A percentile compares a stretch with the other conserved stretches of the same genome.
Conservation (phyloP, 306 rosid genomes). For the Cicer arietinum region DNA sequence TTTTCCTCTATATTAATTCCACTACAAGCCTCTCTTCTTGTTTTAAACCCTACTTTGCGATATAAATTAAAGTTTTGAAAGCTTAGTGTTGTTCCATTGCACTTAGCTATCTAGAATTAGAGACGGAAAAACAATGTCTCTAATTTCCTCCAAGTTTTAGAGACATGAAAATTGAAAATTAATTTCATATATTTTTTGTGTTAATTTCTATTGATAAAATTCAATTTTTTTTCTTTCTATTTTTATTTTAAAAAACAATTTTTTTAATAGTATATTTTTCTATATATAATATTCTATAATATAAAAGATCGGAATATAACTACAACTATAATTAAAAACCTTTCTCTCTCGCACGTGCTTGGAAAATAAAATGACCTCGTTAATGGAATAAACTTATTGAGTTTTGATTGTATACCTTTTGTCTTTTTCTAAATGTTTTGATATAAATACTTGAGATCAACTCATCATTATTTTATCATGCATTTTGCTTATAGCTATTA, state of each 20-base stretch:
- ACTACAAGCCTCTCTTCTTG: background rate
- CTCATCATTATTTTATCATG: conserved; percentile 18
- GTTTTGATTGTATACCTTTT: conserved; percentile 14
- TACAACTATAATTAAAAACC: too few species aligned
- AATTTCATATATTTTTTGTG: background rate
- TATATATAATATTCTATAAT: too few species aligned
- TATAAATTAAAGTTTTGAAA: background rate
- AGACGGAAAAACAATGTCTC: background rate
- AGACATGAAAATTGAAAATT: background rate
- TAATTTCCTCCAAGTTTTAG: background rate
- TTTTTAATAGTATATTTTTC: too few species aligned
- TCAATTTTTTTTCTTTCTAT: background rate
- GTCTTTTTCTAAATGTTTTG: conserved; percentile 28
- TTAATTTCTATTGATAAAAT: background rate
- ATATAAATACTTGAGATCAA: conserved; percentile 36
- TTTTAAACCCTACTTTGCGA: background rate
- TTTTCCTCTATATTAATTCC: conserved; percentile 1
- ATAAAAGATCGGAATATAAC: too few species aligned
- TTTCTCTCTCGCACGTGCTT: background rate
- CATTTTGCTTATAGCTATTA: conserved; percentile 5
- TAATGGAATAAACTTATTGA: background rate
- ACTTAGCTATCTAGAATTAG: background rate
- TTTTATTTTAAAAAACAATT: too few species aligned
- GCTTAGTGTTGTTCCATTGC: background rate
- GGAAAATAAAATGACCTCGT: background rate